Conservation (phyloP, 2,329 filamentous ascomycete species). For the Colletotrichum cordylinicola region DNA sequence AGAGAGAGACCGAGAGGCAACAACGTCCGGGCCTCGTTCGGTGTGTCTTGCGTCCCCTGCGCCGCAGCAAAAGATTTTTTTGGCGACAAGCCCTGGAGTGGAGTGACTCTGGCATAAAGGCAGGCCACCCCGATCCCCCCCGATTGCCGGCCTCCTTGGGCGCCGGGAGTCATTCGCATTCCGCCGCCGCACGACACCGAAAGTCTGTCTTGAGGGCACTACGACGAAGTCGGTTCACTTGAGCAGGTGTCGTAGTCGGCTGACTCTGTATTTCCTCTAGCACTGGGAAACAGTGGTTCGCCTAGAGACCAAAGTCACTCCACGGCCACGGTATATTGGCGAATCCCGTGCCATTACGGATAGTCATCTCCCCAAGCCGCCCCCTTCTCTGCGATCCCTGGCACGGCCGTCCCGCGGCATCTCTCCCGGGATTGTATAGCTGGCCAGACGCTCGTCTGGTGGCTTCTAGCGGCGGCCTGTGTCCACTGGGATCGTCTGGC, state of each 20-base stretch:
- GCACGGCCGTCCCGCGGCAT: background rate
- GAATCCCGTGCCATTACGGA: background rate
- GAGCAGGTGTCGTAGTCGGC: constrained; percentile 10
- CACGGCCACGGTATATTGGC: constrained; percentile 4
- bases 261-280: background rate
- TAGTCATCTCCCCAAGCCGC: constrained; percentile 9
- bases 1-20: background rate
- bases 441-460: background rate
- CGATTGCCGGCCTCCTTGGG: constrained; percentile 1
- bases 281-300: background rate
- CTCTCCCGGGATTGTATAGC: background rate
- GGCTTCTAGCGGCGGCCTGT: background rate
- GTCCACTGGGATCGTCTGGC: background rate
- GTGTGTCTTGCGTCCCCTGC: constrained; percentile 2
- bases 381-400: background rate
- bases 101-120: constrained; percentile 16
- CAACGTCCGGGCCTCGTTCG: background rate
- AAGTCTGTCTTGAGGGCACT: background rate
- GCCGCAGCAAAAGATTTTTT: background rate
- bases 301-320: constrained; percentile 8
- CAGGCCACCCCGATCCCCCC: constrained; percentile 12
- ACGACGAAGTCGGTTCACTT: constrained; percentile 15
- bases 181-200: constrained; percentile 4
- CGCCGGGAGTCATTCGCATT: constrained; percentile 1
- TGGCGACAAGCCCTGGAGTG: constrained; percentile 20